These are phyloP conservation scores for Candida coleopterorum DNA, from an alignment of 805 yeast species.

Conservation along the genomic window DNA sequence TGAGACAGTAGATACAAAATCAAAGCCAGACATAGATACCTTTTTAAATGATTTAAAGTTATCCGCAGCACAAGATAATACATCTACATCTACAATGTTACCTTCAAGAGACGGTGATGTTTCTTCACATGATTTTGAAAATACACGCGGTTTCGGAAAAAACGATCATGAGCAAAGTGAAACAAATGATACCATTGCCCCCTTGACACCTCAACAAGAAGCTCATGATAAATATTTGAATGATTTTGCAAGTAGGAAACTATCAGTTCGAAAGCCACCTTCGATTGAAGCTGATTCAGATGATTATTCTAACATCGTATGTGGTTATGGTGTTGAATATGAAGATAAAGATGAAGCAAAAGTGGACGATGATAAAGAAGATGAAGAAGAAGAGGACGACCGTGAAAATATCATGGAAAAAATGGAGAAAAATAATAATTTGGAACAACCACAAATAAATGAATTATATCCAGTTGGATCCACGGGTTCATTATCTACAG, in stretches of 20 bases:
- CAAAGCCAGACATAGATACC: constrained; percentile 21
- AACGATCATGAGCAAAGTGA: constrained; percentile 11
- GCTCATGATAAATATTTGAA: constrained; percentile 20
- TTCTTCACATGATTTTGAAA: constrained; percentile 26
- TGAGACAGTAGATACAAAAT: background rate
- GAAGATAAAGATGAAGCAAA: background rate
- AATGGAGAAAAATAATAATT: background rate
- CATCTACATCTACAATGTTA: constrained; percentile 10
- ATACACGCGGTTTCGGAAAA: constrained; percentile 11
- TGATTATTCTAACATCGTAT: constrained; percentile 5
- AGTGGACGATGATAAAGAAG: background rate
- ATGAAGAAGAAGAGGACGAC: background rate
- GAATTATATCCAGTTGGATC: constrained; percentile 19
- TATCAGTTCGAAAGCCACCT: constrained; percentile 37
- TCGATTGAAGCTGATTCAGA: constrained; percentile 7
- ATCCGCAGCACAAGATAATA: constrained; percentile 6
- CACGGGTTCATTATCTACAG: constrained; percentile 27
- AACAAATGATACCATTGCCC: constrained; percentile 18
- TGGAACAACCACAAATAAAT: background rate
- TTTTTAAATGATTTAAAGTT: constrained; percentile 29
- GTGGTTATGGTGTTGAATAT: background rate
- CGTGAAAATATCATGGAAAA: too few species aligned
- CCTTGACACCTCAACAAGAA: constrained; percentile 15
- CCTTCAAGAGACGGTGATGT: constrained; percentile 14
- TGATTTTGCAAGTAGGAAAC: constrained; percentile 22